Evolutionary conservation across 164 flowering plant species (phyloP).

Genomic region (Taxillus chinensis): DNA sequence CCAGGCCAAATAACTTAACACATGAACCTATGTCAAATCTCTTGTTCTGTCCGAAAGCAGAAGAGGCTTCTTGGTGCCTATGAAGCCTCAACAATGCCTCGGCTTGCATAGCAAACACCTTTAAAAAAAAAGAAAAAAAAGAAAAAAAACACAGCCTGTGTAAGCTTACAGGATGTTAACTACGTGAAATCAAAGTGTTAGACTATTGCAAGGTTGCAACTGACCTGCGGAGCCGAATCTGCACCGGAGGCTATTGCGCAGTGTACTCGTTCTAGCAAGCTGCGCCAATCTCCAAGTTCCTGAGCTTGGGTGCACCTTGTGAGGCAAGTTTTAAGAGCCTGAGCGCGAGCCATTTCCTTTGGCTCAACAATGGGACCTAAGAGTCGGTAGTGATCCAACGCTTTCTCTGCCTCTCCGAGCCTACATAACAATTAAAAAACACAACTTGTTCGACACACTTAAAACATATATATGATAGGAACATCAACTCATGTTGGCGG

Average conservation of each 20-base stretch:
- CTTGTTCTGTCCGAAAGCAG: constrained; percentile 23
- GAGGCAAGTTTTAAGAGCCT: constrained; percentile 32
- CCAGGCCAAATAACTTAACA: constrained; percentile 40
- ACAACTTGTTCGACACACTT: too few species aligned
- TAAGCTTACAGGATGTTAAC: not conserved
- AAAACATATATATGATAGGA: too few species aligned
- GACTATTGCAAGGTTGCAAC: not conserved
- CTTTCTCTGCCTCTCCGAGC: constrained; percentile 69
- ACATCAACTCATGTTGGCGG: too few species aligned
- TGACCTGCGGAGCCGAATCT: constrained; percentile 72
- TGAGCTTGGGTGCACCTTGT: constrained; percentile 38
- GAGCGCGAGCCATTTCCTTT: constrained; percentile 31
- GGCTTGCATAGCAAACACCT: constrained; percentile 59
- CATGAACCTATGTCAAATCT: constrained; percentile 28
- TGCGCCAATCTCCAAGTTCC: constrained; percentile 42
- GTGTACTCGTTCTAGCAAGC: constrained; percentile 39
- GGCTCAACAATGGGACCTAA: constrained; percentile 30
- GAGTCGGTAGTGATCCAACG: constrained; percentile 44
- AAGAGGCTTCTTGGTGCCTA: constrained; percentile 62
- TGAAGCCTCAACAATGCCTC: constrained; percentile 67
- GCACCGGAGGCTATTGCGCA: constrained; percentile 53
- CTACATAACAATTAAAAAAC: constrained; percentile 18
- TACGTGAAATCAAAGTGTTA: not conserved
- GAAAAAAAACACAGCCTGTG: not conserved
- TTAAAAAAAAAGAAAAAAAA: not conserved